Evolutionary conservation across 2,329 filamentous ascomycete species (phyloP).

Genomic region (Pyricularia sp.): DNA sequence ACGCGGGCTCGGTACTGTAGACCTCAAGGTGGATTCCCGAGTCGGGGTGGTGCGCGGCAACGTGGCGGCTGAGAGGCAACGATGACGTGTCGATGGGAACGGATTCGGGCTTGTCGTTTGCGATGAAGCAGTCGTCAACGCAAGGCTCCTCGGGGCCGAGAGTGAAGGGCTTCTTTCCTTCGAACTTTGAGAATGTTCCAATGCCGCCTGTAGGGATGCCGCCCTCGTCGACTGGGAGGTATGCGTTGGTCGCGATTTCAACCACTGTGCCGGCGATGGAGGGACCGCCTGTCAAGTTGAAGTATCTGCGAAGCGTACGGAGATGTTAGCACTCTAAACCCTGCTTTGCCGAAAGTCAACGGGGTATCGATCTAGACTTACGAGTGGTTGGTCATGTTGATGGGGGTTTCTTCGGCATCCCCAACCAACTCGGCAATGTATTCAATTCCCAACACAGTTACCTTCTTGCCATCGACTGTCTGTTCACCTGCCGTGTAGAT

Average conservation of each 20-base stretch:
- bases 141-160: slow-evolving; percentile 59
- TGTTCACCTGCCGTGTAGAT: slow-evolving; percentile 68
- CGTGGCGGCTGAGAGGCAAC: slow-evolving; percentile 50
- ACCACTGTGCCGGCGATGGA: slow-evolving; percentile 47
- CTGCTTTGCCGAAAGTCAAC: not conserved
- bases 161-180: slow-evolving; percentile 54
- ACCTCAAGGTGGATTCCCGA: slow-evolving; percentile 75
- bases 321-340: not conserved
- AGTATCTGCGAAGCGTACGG: slow-evolving; percentile 37
- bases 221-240: slow-evolving; percentile 60
- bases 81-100: slow-evolving; percentile 54
- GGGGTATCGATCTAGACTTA: slow-evolving; percentile 23
- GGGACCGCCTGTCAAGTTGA: slow-evolving; percentile 44
- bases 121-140: slow-evolving; percentile 84
- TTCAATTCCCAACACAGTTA: slow-evolving; percentile 68
- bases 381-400: slow-evolving; percentile 96
- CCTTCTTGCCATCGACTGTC: slow-evolving; percentile 41
- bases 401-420: slow-evolving; percentile 73
- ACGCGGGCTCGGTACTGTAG: slow-evolving; percentile 82
- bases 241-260: slow-evolving; percentile 49
- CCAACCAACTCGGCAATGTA: slow-evolving; percentile 76
- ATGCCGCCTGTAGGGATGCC: slow-evolving; percentile 64
- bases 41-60: slow-evolving; percentile 59
- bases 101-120: slow-evolving; percentile 47
- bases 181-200: slow-evolving; percentile 49